These are phyloP conservation scores for Dissophora globulifera DNA, from an alignment of 192 early-diverging fungal species.

Conservation along the genomic window DNA sequence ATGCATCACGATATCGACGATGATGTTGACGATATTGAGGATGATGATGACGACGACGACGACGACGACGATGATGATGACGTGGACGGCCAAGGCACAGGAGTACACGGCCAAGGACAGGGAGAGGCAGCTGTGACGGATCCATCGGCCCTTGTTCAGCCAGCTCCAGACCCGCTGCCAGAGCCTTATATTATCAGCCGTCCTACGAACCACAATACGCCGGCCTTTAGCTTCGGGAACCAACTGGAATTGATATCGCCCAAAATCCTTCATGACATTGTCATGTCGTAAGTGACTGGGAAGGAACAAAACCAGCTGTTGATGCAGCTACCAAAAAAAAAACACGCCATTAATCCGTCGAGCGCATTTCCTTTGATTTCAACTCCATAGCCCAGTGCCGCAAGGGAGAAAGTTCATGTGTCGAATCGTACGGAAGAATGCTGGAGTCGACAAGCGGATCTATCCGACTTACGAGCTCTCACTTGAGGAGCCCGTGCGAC, in stretches of 20 bases:
- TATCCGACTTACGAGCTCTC: conserved; percentile 78
- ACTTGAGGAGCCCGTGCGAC: conserved; percentile 64
- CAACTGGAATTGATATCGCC: conserved; percentile 30
- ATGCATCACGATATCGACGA: conserved; percentile 4
- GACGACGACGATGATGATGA: conserved; percentile 8
- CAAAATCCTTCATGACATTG: conserved; percentile 33
- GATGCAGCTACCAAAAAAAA: too few relatives aligned
- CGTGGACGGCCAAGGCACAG: neutral
- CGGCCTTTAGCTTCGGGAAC: conserved; percentile 34
- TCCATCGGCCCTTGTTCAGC: conserved; percentile 23
- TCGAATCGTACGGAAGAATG: conserved; percentile 69
- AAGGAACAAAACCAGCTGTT: too few relatives aligned
- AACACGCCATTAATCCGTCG: too few relatives aligned
- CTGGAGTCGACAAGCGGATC: conserved; percentile 67
- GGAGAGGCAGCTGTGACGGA: neutral
- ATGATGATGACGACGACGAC: conserved; percentile 1
- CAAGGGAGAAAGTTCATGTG: conserved; percentile 74
- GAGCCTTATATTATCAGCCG: conserved; percentile 39
- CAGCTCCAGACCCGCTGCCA: conserved; percentile 38
- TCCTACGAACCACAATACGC: conserved; percentile 29
- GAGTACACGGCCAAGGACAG: neutral
- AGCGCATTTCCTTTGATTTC: too few relatives aligned
- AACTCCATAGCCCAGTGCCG: conserved; percentile 68
- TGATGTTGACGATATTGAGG: neutral
- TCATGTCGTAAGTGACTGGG: conserved; percentile 45